These are phyloP conservation scores for Chrysoporthe cubensis DNA, from an alignment of 2,329 filamentous ascomycete genomes.

Conservation along the genomic window DNA sequence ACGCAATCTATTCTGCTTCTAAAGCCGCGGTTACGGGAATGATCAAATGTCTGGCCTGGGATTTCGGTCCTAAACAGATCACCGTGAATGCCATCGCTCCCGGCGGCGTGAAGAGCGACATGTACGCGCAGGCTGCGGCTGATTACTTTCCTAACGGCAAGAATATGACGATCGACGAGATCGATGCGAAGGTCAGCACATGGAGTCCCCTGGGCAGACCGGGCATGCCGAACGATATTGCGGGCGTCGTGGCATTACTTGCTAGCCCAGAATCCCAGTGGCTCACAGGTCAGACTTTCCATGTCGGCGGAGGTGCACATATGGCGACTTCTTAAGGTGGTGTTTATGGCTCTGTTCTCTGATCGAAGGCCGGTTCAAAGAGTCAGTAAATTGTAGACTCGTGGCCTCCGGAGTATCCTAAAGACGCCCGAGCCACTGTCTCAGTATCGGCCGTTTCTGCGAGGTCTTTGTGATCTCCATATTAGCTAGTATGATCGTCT, in stretches of 20 bases:
- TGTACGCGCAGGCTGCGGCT: slow-evolving; percentile 21
- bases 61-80: slow-evolving; percentile 28
- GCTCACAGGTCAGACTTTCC: slow-evolving; percentile 31
- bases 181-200: slow-evolving; percentile 19
- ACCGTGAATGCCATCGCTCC: slow-evolving; percentile 33
- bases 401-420: not conserved
- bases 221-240: slow-evolving; percentile 34
- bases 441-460: not conserved
- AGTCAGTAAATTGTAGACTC: not conserved
- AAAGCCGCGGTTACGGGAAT: slow-evolving; percentile 20
- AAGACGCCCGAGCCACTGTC: not conserved
- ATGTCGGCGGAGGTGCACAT: slow-evolving; percentile 29
- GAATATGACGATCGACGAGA: slow-evolving; percentile 16
- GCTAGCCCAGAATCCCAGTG: slow-evolving; percentile 36
- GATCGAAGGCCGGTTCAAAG: not conserved
- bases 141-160: slow-evolving; percentile 28
- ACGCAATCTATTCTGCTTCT: slow-evolving; percentile 19
- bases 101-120: slow-evolving; percentile 26
- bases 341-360: not conserved
- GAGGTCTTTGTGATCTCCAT: not conserved
- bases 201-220: slow-evolving; percentile 21
- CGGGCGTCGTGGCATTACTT: slow-evolving; percentile 42
- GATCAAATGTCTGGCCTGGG: slow-evolving; percentile 18
- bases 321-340: slow-evolving; percentile 19
- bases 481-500: not conserved